These are phyloP conservation scores for Dysphania ambrosioides DNA, from an alignment of 148 eudicot species.

Conservation along the genomic window DNA sequence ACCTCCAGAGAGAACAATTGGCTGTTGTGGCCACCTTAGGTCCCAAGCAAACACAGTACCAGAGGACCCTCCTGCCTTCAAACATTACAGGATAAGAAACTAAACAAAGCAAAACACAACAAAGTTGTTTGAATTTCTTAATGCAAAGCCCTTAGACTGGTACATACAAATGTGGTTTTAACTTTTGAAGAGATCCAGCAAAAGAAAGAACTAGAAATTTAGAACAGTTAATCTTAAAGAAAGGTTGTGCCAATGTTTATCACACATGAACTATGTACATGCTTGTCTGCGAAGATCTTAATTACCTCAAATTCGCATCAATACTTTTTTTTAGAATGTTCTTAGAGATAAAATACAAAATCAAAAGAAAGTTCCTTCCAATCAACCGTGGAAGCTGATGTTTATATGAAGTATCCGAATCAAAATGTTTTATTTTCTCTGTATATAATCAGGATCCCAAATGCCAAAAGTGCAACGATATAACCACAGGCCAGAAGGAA, in stretches of 20 bases:
- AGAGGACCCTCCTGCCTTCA: constrained; percentile 92
- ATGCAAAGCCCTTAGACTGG: neutral
- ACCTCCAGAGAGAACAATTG: constrained; percentile 74
- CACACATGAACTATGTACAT: neutral
- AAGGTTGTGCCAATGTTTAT: neutral
- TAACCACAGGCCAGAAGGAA: neutral
- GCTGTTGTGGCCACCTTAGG: constrained; percentile 76
- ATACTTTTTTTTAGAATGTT: neutral
- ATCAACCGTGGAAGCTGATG: neutral
- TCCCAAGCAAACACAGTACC: constrained; percentile 96
- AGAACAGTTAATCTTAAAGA: neutral
- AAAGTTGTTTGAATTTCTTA: neutral
- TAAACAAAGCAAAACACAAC: neutral
- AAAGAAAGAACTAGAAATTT: neutral
- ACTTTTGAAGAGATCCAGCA: neutral
- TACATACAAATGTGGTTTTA: neutral
- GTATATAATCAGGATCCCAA: too few species aligned
- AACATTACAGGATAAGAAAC: constrained; percentile 6
- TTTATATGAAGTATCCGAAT: too few species aligned
- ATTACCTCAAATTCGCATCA: neutral
- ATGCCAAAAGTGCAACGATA: neutral
- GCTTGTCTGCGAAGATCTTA: neutral
- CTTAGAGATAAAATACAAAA: neutral
- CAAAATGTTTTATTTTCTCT: too few species aligned
- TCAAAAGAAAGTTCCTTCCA: neutral